Percentiles rank a stretch among this genome's conserved stretches.
Conservation (phyloP, 768 basidiomycete species). For the Leccinum subgranulosum region DNA sequence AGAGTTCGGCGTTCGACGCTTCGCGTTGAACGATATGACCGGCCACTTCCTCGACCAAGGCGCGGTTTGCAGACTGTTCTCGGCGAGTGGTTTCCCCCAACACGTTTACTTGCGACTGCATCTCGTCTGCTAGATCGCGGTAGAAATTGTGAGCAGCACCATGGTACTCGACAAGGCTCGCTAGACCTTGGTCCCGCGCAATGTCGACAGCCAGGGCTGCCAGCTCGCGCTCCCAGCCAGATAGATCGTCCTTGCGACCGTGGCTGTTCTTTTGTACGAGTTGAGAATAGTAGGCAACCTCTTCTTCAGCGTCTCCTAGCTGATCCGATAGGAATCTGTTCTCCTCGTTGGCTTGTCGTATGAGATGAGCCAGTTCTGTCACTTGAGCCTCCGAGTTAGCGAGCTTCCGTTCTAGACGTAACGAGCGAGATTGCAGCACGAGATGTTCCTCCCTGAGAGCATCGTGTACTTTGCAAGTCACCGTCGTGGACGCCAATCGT, state of each 20-base stretch:
- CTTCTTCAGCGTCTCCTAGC: constrained; percentile 17
- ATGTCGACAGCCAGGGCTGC: constrained; percentile 17
- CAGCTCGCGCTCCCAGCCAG: constrained; percentile 18
- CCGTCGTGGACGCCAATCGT: constrained; percentile 43
- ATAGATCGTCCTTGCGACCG: neutral
- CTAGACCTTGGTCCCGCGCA: constrained; percentile 8
- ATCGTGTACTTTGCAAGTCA: constrained; percentile 35
- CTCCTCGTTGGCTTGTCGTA: constrained; percentile 55
- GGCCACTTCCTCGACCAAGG: constrained; percentile 36
- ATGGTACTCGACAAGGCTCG: constrained; percentile 13
- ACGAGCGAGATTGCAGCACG: constrained; percentile 38
- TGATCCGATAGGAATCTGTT: constrained; percentile 40
- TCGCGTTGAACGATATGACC: constrained; percentile 40
- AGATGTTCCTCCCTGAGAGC: constrained; percentile 41
- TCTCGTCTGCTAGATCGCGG: constrained; percentile 32
- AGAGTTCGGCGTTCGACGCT: constrained; percentile 40
- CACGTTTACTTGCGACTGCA: constrained; percentile 19
- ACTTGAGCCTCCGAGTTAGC: constrained; percentile 68
- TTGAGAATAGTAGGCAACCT: constrained; percentile 12
- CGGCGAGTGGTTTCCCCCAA: constrained; percentile 9
- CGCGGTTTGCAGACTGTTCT: constrained; percentile 18
- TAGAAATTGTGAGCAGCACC: constrained; percentile 36
- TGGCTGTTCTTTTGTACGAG: constrained; percentile 7
- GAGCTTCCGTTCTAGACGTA: constrained; percentile 64
- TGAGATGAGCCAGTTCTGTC: constrained; percentile 56